Evolutionary conservation across 257 asterid genomes (phyloP).

Genomic region (Linderniella brevidens): DNA sequence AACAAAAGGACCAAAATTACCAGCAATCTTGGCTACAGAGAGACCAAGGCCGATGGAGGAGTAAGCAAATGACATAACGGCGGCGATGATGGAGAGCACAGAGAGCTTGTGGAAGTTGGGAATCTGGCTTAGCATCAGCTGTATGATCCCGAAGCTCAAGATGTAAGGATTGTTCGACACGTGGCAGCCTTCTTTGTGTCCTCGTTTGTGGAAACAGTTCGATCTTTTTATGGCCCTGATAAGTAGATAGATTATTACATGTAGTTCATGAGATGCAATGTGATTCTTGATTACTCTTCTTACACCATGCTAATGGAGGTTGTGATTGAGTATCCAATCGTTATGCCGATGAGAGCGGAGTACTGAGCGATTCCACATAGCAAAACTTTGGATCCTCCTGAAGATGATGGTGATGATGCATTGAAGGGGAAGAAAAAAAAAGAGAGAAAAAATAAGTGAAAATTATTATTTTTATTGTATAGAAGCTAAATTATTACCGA

Average conservation of each 20-base stretch:
- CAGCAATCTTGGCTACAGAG: constrained; percentile 48
- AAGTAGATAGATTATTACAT: too few species aligned
- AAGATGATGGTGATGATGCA: background rate
- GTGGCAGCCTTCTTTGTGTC: constrained; percentile 29
- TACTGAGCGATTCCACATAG: constrained; percentile 65
- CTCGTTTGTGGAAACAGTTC: constrained; percentile 55
- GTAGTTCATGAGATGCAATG: background rate
- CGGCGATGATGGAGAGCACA: constrained; percentile 82
- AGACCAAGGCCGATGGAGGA: constrained; percentile 75
- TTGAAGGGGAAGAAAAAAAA: too few species aligned
- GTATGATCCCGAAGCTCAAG: constrained; percentile 49
- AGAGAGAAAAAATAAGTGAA: too few species aligned
- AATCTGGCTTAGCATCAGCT: constrained; percentile 66
- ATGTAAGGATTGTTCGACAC: constrained; percentile 43
- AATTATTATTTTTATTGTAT: too few species aligned
- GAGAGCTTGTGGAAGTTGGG: constrained; percentile 71
- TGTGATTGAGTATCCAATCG: constrained; percentile 66
- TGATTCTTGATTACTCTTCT: constrained; percentile 8
- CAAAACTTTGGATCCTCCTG: constrained; percentile 42
- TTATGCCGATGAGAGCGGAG: constrained; percentile 40
- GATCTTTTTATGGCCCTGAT: constrained; percentile 63
- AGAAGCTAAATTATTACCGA: constrained; percentile 25
- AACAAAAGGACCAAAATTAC: constrained; percentile 12
- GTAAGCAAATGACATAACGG: constrained; percentile 79
- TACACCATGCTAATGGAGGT: constrained; percentile 71